Percentiles rank a stretch among this genome's conserved stretches.
Evolutionary conservation across 75 land plant genomes (phyloP).

Genomic region (Ceratopteris richardii): DNA sequence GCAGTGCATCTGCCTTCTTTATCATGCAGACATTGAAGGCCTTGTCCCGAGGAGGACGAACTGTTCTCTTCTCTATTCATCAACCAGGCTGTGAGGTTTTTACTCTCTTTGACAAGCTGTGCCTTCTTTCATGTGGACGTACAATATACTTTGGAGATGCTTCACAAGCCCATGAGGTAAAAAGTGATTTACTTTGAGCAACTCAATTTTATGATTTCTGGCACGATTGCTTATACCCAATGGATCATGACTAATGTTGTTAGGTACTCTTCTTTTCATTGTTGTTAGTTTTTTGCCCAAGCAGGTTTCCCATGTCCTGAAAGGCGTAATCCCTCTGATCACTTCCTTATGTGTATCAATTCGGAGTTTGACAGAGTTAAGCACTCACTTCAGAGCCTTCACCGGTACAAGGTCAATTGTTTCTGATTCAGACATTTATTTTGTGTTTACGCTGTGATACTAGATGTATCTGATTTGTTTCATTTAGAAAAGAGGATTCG

Average conservation of each 20-base stretch:
- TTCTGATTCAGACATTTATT: not conserved
- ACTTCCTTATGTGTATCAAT: constrained; percentile 76
- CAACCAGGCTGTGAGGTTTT: constrained; percentile 93
- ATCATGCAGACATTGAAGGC: constrained; percentile 50
- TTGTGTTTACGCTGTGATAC: too few relatives aligned
- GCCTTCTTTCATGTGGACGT: constrained; percentile 58
- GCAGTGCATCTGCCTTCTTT: constrained; percentile 79
- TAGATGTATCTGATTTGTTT: too few relatives aligned
- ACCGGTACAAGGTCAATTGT: constrained; percentile 33
- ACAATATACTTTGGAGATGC: constrained; percentile 74
- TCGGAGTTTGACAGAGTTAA: constrained; percentile 74
- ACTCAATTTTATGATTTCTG: too few relatives aligned
- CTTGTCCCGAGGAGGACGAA: constrained; percentile 58
- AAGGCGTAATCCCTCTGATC: constrained; percentile 77
- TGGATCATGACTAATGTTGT: too few relatives aligned
- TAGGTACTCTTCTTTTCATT: too few relatives aligned
- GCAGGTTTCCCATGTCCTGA: constrained; percentile 82
- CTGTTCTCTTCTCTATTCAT: constrained; percentile 70
- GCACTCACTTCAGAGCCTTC: constrained; percentile 42
- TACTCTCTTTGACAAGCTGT: constrained; percentile 71
- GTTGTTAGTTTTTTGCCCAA: constrained; percentile 78
- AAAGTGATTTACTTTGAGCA: too few relatives aligned
- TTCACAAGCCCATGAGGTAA: constrained; percentile 49
- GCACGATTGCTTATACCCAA: too few relatives aligned
- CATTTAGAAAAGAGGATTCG: too few relatives aligned